Percentiles rank a stretch among this genome's conserved stretches.
Evolutionary conservation across 2,329 filamentous ascomycete genomes (phyloP).

Genomic region (Sarocladiaceae sp.): DNA sequence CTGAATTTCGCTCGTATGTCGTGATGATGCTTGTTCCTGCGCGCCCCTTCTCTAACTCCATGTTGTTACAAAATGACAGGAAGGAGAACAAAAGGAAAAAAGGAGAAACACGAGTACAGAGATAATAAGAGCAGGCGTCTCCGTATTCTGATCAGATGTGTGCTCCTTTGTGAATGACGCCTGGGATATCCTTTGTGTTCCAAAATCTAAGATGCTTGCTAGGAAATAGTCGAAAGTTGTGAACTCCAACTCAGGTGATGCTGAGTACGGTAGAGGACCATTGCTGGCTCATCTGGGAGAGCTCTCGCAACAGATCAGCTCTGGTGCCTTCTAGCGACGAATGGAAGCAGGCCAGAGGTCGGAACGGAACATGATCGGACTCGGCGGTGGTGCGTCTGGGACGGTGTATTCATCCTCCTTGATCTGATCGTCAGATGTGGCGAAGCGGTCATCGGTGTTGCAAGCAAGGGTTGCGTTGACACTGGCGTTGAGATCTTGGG

Average conservation of each 20-base stretch:
- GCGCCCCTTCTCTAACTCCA: background rate
- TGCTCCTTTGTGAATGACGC: background rate
- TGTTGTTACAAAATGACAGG: conserved; percentile 5
- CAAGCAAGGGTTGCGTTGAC: conserved; percentile 47
- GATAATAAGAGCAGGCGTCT: background rate
- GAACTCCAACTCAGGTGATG: background rate
- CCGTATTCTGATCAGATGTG: no score
- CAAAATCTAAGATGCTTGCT: background rate
- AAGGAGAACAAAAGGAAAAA: background rate
- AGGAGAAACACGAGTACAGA: background rate
- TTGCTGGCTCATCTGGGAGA: background rate
- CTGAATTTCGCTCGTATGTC: background rate
- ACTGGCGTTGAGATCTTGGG: conserved; percentile 49
- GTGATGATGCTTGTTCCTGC: background rate
- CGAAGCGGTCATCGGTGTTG: conserved; percentile 33
- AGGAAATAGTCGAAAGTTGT: background rate
- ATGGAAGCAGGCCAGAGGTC: conserved; percentile 54
- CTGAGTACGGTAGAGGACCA: background rate
- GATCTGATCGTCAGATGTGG: conserved; percentile 46
- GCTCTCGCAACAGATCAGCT: background rate
- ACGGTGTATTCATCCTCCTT: conserved; percentile 58
- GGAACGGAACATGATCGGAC: conserved; percentile 56
- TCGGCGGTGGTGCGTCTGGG: conserved; percentile 61
- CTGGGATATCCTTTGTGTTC: background rate
- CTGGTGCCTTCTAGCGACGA: conserved; percentile 29